Base-by-base conservation (phyloP, 1,139 yeast genomes). In the Sugiyamaella neomexicana region DNA sequence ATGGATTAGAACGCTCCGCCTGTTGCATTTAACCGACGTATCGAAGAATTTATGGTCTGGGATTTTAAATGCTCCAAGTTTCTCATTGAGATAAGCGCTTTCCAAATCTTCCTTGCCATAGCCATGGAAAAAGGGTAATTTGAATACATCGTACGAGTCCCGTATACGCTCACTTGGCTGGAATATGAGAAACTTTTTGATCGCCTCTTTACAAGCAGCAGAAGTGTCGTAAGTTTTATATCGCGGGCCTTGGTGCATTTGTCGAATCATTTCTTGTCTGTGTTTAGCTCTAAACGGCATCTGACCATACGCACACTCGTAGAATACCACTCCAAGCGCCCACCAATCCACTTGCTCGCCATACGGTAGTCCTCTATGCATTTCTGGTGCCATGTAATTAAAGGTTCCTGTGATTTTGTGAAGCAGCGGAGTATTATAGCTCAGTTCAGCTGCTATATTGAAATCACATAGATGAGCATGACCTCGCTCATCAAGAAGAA, bases 321-420 rank as follows among this genome's bases (percentile, higher is more conserved):
- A 89, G 36, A 88, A 79, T 5, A 89, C 89, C 65, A 95, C 85
- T 0, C 97, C 97, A 29, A 89, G 74, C 0, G 96, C 86, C 91
- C 96, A 89, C 93, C 96, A 89, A 69, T 89, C 97, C 12, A 89
- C 93, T 37, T 80, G 77, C 55, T 78, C 82, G 48, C 81, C 51
- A 80, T 80, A 39, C 5, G 49, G 36, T 2, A 34, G 80, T 68
- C 85, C 96, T 44, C 86, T 77, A 55, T 91, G 74, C 0, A 98
- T 89, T 69, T 93, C 99, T 0, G 99, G 99, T 0, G 99, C 97
- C 99, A 93, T 93, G 69, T 93, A 93, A 68, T 88, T 89, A 2
- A 97, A 97, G 0, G 99, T 93, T 2, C 99, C 99, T 55, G 90
- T 86, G 58, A 89, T 96, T 56, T 98, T 78, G 67, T 91, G 91